Conservation (phyloP, 2,329 filamentous ascomycete genomes). For the Helotiales sp. region DNA sequence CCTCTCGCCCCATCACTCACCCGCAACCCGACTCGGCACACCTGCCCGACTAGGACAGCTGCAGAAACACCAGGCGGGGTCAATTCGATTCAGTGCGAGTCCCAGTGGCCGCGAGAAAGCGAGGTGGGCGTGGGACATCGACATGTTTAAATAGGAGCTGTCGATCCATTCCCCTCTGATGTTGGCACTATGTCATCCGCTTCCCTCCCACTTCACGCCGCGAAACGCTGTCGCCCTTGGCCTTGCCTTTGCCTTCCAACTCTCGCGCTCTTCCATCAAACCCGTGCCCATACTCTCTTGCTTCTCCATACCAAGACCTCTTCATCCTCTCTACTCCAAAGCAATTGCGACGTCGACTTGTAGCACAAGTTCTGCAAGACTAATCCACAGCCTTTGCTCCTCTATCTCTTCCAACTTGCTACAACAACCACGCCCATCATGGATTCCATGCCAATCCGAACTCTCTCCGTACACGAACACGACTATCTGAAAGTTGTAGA, state of each 20-base stretch:
- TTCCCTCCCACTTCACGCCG: slow-evolving; percentile 6
- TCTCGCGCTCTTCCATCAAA: background rate
- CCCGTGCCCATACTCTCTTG: background rate
- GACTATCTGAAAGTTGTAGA: slow-evolving; percentile 21
- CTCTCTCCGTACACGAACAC: slow-evolving; percentile 16
- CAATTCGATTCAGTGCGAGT: background rate
- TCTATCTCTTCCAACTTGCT: background rate
- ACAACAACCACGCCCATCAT: slow-evolving; percentile 21
- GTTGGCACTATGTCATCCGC: slow-evolving; percentile 17
- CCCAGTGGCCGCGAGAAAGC: background rate
- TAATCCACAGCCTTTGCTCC: background rate
- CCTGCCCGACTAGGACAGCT: slow-evolving; percentile 6
- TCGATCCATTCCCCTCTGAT: slow-evolving; percentile 13
- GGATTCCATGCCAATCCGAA: slow-evolving; percentile 33
- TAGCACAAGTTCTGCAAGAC: background rate
- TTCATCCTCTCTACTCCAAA: background rate
- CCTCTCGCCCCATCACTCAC: background rate
- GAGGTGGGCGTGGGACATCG: slow-evolving; percentile 5
- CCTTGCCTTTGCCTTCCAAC: slow-evolving; percentile 3
- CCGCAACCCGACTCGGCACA: slow-evolving; percentile 7
- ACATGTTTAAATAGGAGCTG: slow-evolving; percentile 14
- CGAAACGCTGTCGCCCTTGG: slow-evolving; percentile 5
- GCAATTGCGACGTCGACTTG: background rate
- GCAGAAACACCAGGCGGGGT: background rate
- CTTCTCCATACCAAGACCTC: slow-evolving; percentile 7